Evolutionary conservation across 345 rosid genomes (phyloP), one percentile per base, ranked within the genome.

Genomic region (Erucastrum elatum): DNA sequence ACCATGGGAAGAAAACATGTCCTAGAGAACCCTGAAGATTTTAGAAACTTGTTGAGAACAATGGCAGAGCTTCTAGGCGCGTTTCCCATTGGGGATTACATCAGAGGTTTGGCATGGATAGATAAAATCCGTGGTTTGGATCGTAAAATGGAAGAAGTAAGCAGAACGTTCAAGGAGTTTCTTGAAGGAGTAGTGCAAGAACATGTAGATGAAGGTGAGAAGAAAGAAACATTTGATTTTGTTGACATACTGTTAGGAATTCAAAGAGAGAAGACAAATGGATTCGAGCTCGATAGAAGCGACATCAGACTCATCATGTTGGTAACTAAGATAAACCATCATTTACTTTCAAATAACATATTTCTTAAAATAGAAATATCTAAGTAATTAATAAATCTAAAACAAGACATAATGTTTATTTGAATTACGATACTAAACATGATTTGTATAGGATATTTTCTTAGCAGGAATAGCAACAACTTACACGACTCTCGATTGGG

Each of bases 1-100:
- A n/a, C n/a, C n/a, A n/a, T n/a, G n/a, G n/a, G n/a, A n/a, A n/a
- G 49, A 78, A 90, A 84, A 77, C 82, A 88, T 65, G 61, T 80
- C 8, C 80, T 63, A 2, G 86, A 74, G 5, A 64, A 11, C 10
- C 80, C 81, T 6, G 69, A 6, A n/a, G 84, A 70, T 74, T 83
- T 89, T 31, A 66, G 72, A 75, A 62, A 30, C 51, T 17, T 83
- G 4, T 1, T 86, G 74, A 29, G 27, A 0, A 81, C 78, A 69
- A 16, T 88, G 6, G 6, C 11, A 39, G 74, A 55, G 25, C 41
- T 87, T 6, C 15, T 89, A 26, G 92, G 49, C 6, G 49, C 49
- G 3, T 41, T 41, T 41, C 13, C 49, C 2, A 2, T 41, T 11
- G 49, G 49, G 49, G 49, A 41, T 0, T 41, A 41, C 49, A 41